A percentile compares a stretch with the other conserved stretches of the same genome.
Conservation (phyloP, 1,284 basidiomycete genomes). For the Laetiporus sulphureus region DNA sequence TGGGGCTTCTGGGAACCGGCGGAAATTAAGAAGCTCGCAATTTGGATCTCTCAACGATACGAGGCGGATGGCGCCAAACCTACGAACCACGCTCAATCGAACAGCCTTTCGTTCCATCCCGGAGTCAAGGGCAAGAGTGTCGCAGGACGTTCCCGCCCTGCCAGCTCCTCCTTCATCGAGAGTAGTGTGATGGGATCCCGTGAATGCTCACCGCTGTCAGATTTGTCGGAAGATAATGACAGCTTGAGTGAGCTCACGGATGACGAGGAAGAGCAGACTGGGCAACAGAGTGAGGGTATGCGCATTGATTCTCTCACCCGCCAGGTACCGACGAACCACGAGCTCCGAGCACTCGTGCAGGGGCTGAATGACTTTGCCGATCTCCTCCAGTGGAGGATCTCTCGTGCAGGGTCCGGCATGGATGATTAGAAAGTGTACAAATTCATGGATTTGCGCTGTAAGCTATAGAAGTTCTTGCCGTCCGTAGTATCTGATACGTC, state of each 20-base stretch:
- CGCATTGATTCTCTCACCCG: conserved; percentile 10
- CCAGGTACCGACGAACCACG: conserved; percentile 16
- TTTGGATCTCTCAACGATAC: conserved; percentile 52
- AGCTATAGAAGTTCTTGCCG: no score
- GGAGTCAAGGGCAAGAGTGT: conserved; percentile 5
- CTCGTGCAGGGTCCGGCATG: conserved; percentile 19
- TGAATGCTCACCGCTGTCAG: conserved; percentile 17
- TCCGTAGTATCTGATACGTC: no score
- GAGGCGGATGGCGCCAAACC: conserved; percentile 31
- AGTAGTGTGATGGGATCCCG: conserved; percentile 10
- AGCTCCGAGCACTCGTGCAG: conserved; percentile 24
- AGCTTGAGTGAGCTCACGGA: conserved; percentile 2
- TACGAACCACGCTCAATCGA: no score
- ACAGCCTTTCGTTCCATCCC: no score
- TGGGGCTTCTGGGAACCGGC: conserved; percentile 60
- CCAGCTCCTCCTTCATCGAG: conserved; percentile 2
- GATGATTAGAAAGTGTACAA: neutral
- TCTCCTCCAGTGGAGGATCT: conserved; percentile 30
- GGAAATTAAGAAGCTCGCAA: conserved; percentile 57
- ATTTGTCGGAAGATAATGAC: conserved; percentile 16
- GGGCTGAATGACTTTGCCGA: conserved; percentile 27
- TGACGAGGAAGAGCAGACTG: conserved; percentile 2
- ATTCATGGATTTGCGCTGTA: neutral
- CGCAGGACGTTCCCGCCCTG: conserved; percentile 2
- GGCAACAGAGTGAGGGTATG: conserved; percentile 9